Conservation (phyloP, 805 yeast genomes). For the Priceomyces carsonii region DNA sequence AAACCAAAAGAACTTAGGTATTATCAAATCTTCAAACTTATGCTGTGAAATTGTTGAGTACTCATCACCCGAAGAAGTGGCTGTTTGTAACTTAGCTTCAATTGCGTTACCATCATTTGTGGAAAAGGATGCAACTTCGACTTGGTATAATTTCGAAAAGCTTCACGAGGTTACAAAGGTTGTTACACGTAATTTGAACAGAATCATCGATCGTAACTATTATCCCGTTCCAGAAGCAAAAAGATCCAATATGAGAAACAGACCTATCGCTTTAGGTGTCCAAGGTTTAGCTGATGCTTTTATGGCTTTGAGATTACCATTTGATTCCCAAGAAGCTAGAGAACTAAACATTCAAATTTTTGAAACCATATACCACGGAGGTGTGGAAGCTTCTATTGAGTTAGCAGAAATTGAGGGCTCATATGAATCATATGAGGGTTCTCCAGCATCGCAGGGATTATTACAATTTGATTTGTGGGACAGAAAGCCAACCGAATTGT, state of each 20-base stretch:
- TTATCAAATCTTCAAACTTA: constrained; percentile 60
- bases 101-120: constrained; percentile 59
- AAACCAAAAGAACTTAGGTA: constrained; percentile 61
- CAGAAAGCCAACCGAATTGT: constrained; percentile 57
- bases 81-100: constrained; percentile 64
- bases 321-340: constrained; percentile 58
- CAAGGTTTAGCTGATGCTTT: constrained; percentile 64
- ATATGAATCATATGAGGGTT: constrained; percentile 52
- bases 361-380: constrained; percentile 62
- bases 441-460: constrained; percentile 60
- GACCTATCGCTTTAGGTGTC: constrained; percentile 66
- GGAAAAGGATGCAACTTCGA: constrained; percentile 39
- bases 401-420: constrained; percentile 52
- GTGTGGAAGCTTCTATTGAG: constrained; percentile 58
- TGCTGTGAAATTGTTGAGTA: constrained; percentile 67
- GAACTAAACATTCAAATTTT: constrained; percentile 59
- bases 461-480: constrained; percentile 61
- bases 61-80: constrained; percentile 57
- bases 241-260: constrained; percentile 54
- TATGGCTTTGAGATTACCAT: constrained; percentile 56
- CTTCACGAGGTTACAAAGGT: constrained; percentile 57
- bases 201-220: constrained; percentile 55
- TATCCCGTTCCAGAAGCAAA: constrained; percentile 59
- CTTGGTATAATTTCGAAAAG: constrained; percentile 57
- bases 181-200: constrained; percentile 55